Percentiles rank a stretch among this genome's conserved stretches.
Conservation (phyloP, 768 basidiomycete genomes). For the Rhodotorula diobovata region DNA sequence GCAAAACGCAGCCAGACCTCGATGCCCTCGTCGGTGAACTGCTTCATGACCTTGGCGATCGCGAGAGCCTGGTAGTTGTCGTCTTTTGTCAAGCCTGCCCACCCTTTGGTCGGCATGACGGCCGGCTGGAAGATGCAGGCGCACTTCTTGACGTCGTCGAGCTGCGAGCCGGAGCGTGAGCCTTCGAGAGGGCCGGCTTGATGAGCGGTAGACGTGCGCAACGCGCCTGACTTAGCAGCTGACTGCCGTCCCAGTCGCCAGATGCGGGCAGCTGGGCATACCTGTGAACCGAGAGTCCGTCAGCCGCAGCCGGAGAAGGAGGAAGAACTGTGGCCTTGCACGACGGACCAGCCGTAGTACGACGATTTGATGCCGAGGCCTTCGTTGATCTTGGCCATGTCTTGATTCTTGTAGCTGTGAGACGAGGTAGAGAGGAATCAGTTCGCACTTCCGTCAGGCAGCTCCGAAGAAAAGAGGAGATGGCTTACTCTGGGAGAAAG, state of each 20-base stretch:
- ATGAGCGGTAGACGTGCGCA: not conserved
- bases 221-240: not conserved
- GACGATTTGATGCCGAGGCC: conserved; percentile 13
- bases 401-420: conserved; percentile 6
- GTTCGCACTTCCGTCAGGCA: no score
- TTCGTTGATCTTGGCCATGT: conserved; percentile 18
- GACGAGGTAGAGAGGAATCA: not conserved
- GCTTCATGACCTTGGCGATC: conserved; percentile 43
- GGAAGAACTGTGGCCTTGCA: no score
- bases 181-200: not conserved
- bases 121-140: conserved; percentile 32
- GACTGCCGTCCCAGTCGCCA: conserved; percentile 23
- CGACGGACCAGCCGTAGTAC: conserved; percentile 26
- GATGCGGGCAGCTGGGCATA: conserved; percentile 27
- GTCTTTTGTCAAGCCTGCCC: conserved; percentile 33
- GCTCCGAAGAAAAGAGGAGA: rapidly evolving
- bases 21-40: conserved; percentile 43
- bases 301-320: no score
- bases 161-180: not conserved
- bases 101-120: conserved; percentile 40
- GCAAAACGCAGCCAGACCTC: conserved; percentile 42
- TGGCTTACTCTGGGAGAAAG: conserved; percentile 18
- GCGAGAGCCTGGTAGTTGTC: conserved; percentile 40
- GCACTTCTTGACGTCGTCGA: conserved; percentile 31
- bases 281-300: no score